Evolutionary conservation across 352 stramenopile species (phyloP).

Genomic region (Achlya hypogyna): DNA sequence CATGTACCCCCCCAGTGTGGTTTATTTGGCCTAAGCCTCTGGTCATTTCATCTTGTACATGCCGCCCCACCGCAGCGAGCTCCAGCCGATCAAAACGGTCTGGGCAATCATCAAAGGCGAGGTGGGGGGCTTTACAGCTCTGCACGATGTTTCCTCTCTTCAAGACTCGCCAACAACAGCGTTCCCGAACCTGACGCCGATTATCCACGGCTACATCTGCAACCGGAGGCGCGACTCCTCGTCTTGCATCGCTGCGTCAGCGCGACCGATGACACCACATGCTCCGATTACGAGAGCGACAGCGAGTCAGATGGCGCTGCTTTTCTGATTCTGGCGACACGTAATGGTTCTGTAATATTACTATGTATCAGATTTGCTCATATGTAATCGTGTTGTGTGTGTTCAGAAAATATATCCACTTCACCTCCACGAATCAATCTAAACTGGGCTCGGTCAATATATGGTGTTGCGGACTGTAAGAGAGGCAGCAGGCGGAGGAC

Average conservation of each 20-base stretch:
- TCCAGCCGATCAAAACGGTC: conserved; percentile 19
- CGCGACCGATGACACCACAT: too few species aligned
- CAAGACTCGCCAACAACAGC: conserved; percentile 4
- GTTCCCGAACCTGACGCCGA: conserved; percentile 10
- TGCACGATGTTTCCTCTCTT: conserved; percentile 4
- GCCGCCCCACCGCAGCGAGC: conserved; percentile 17
- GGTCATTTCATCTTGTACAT: conserved; percentile 13
- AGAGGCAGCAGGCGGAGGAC: too few species aligned
- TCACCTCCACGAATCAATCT: too few species aligned
- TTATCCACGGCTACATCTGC: not conserved
- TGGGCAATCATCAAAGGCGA: conserved; percentile 21
- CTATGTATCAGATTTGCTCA: too few species aligned
- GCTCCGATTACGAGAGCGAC: not conserved
- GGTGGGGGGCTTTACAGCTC: conserved; percentile 9
- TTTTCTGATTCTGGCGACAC: too few species aligned
- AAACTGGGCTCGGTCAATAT: too few species aligned
- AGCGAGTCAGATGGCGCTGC: not conserved
- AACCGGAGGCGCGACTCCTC: not conserved
- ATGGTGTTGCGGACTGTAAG: too few species aligned
- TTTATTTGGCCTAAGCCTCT: not conserved
- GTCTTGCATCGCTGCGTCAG: not conserved
- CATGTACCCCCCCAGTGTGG: conserved; percentile 1
- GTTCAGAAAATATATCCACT: too few species aligned
- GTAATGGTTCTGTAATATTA: too few species aligned
- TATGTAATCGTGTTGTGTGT: too few species aligned